phyloP scores from a whole-genome alignment of 2,329 filamentous ascomycete genomes.

The Didymella glomerata region DNA sequence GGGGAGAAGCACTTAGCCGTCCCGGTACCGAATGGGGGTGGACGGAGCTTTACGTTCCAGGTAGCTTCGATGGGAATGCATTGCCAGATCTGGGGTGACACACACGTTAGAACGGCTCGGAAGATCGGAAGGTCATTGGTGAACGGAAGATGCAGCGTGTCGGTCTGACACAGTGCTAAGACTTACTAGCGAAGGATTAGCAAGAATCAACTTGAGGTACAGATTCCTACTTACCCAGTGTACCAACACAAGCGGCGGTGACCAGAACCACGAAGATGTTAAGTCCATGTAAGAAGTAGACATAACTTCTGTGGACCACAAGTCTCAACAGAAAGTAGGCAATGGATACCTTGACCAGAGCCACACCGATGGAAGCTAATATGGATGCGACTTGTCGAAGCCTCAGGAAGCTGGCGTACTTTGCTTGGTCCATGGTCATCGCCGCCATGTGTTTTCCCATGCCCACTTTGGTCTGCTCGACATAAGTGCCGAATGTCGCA shows the following conservation, averaged over 20 bases:
- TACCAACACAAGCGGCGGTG: constrained; percentile 55
- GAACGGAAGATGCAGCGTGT: not conserved
- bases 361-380: constrained; percentile 56
- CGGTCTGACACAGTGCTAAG: not conserved
- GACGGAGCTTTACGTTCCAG: constrained; percentile 53
- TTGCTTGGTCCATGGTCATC: constrained; percentile 40
- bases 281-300: constrained; percentile 51
- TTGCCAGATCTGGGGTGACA: constrained; percentile 51
- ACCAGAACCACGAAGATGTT: constrained; percentile 57
- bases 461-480: constrained; percentile 56
- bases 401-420: constrained; percentile 51
- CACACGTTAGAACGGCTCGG: not conserved
- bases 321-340: constrained; percentile 58
- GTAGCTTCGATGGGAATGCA: constrained; percentile 57
- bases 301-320: constrained; percentile 44
- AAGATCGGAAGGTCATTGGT: not conserved
- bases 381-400: constrained; percentile 57
- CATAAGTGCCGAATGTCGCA: constrained; percentile 51
- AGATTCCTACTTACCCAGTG: constrained; percentile 38
- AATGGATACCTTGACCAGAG: constrained; percentile 60
- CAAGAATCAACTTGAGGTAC: not conserved
- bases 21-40: constrained; percentile 37
- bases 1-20: constrained; percentile 56
- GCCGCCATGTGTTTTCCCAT: constrained; percentile 58
- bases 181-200: constrained; percentile 6